These are phyloP conservation scores for Dothistroma septosporum DNA, from an alignment of 2,329 filamentous ascomycete species.

Conservation along the genomic window DNA sequence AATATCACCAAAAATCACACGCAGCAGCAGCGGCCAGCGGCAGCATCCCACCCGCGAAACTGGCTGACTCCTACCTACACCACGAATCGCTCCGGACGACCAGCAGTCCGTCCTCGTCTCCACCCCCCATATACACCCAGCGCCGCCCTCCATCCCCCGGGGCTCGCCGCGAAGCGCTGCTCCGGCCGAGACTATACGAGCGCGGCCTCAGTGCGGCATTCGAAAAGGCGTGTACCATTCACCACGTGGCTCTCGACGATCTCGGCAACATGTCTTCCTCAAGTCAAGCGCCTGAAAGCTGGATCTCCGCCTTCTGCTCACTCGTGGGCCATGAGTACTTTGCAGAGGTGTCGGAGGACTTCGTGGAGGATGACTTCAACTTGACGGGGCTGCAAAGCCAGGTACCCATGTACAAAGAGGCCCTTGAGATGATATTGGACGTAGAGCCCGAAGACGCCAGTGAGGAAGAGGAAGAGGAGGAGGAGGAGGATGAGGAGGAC, in stretches of 20 bases:
- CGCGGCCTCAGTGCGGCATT: conserved; percentile 28
- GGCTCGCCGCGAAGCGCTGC: conserved; percentile 6
- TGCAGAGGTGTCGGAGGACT: conserved; percentile 96
- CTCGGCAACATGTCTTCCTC: conserved; percentile 51
- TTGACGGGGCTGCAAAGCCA: conserved; percentile 90
- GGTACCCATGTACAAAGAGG: conserved; percentile 98
- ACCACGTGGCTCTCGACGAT: conserved; percentile 24
- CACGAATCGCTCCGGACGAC: conserved; percentile 5
- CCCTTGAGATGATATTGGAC: conserved; percentile 97
- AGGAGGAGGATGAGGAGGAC: conserved; percentile 58
- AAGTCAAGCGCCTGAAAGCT: conserved; percentile 70
- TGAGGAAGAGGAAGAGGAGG: conserved; percentile 72
- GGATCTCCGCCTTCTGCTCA: conserved; percentile 97
- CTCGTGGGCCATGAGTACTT: conserved; percentile 97
- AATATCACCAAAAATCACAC: background rate
- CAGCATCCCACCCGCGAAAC: conserved; percentile 3
- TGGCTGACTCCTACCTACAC: conserved; percentile 4
- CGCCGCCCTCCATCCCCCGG: background rate
- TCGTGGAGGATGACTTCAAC: conserved; percentile 99
- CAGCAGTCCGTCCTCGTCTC: conserved; percentile 8
- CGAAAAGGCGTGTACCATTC: conserved; percentile 29
- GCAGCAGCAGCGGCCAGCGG: background rate
- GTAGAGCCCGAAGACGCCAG: conserved; percentile 94
- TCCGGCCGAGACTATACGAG: conserved; percentile 12
- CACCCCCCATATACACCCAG: background rate